A percentile compares a stretch with the other conserved stretches of the same genome.
Evolutionary conservation across 805 yeast species (phyloP).

Genomic region (Candida quercuum): DNA sequence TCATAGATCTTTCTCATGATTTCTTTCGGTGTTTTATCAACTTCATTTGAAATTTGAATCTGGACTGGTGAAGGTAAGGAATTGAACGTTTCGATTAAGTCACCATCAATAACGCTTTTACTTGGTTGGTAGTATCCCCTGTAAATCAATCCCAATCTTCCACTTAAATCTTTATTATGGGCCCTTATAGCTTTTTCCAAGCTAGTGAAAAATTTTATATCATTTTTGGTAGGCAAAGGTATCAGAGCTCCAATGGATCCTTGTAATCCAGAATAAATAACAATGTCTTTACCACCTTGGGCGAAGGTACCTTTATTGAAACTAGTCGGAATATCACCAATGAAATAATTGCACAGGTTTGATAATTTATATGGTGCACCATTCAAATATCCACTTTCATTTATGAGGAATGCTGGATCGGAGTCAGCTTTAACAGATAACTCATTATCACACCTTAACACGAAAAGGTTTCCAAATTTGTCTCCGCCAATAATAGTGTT

Average conservation of each 20-base stretch:
- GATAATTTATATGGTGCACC: constrained; percentile 51
- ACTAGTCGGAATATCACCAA: constrained; percentile 67
- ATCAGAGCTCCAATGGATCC: constrained; percentile 75
- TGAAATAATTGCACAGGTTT: constrained; percentile 49
- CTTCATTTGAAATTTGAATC: constrained; percentile 23
- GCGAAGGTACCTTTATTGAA: constrained; percentile 50
- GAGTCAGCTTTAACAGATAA: constrained; percentile 44
- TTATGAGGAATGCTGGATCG: constrained; percentile 33
- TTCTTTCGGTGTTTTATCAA: constrained; percentile 44
- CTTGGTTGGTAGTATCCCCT: constrained; percentile 81
- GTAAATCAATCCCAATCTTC: constrained; percentile 61
- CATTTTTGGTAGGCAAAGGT: constrained; percentile 61
- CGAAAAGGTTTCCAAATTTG: constrained; percentile 74
- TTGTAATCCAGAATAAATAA: constrained; percentile 70
- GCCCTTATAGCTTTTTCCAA: constrained; percentile 44
- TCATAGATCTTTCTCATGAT: constrained; percentile 49
- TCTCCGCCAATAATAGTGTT: constrained; percentile 82
- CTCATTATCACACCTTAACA: constrained; percentile 54
- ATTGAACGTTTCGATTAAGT: constrained; percentile 54
- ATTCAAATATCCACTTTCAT: constrained; percentile 32
- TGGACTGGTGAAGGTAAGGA: constrained; percentile 6
- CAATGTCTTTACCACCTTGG: constrained; percentile 58
- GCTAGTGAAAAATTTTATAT: constrained; percentile 50
- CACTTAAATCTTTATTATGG: constrained; percentile 31
- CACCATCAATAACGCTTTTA: constrained; percentile 81